These are phyloP conservation scores for Mycena kentingensis DNA, from an alignment of 768 basidiomycete genomes.

Conservation along the genomic window DNA sequence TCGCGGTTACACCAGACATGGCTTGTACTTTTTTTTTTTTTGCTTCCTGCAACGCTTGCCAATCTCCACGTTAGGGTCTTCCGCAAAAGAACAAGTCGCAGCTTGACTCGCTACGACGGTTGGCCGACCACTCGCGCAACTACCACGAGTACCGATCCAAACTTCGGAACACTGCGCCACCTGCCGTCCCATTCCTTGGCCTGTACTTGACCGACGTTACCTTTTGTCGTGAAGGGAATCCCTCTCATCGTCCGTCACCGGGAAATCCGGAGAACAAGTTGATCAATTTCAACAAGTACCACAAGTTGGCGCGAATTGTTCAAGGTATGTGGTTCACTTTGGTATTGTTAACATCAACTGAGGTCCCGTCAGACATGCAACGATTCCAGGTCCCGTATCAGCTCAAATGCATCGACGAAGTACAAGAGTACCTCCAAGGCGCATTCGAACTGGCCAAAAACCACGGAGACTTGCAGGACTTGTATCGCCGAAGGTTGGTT, in stretches of 20 bases:
- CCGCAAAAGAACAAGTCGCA: constrained; percentile 82
- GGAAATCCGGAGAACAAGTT: constrained; percentile 73
- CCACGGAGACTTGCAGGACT: constrained; percentile 81
- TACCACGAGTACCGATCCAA: constrained; percentile 88
- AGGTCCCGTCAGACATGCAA: constrained; percentile 67
- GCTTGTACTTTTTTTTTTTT: constrained; percentile 60
- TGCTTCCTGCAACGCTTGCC: neutral
- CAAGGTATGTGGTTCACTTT: constrained; percentile 52
- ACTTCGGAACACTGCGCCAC: constrained; percentile 85
- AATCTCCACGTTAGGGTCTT: constrained; percentile 57
- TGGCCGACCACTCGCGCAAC: constrained; percentile 91
- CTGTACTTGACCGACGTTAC: constrained; percentile 91
- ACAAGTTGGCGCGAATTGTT: constrained; percentile 83
- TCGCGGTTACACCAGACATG: constrained; percentile 91
- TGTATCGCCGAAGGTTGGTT: constrained; percentile 82
- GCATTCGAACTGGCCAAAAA: constrained; percentile 76
- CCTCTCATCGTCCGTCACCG: constrained; percentile 80
- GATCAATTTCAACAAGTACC: constrained; percentile 96
- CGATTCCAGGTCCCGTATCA: constrained; percentile 88
- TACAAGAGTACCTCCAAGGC: constrained; percentile 75
- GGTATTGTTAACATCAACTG: neutral
- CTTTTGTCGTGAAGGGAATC: constrained; percentile 95
- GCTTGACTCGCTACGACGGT: constrained; percentile 75
- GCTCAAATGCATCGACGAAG: constrained; percentile 86
- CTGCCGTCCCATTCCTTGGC: constrained; percentile 94